These are phyloP conservation scores for bread wheat (Triticum aestivum) DNA, from an alignment of 176 grass and related monocot species.

Conservation along the genomic window DNA sequence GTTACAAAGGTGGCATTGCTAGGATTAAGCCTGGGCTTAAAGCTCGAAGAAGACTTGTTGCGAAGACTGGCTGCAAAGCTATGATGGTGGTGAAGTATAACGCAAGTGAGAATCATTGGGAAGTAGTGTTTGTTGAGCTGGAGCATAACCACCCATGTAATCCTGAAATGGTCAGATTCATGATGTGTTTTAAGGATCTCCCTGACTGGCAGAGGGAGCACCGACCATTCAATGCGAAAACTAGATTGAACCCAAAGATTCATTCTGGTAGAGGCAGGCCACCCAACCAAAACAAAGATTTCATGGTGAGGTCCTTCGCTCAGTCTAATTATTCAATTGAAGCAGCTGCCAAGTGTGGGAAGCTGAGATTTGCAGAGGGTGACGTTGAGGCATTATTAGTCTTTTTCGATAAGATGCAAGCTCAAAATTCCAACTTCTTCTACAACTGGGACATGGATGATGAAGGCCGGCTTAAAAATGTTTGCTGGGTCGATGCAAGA, in stretches of 20 bases:
- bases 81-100: constrained; percentile 87
- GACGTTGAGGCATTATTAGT: constrained; percentile 70
- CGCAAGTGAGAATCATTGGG: constrained; percentile 64
- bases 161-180: constrained; percentile 93
- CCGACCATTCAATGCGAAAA: constrained; percentile 71
- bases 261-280: constrained; percentile 73
- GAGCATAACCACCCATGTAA: constrained; percentile 91
- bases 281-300: constrained; percentile 78
- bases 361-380: constrained; percentile 70
- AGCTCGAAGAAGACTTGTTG: constrained; percentile 80
- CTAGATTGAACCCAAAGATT: constrained; percentile 75
- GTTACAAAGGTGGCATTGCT: constrained; percentile 86
- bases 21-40: constrained; percentile 79
- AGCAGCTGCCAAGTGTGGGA: constrained; percentile 45
- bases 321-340: constrained; percentile 65
- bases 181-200: constrained; percentile 85
- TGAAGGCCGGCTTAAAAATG: constrained; percentile 78
- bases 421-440: constrained; percentile 73
- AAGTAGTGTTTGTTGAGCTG: constrained; percentile 73
- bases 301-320: constrained; percentile 52
- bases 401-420: constrained; percentile 85
- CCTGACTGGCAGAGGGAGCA: constrained; percentile 70
- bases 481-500: constrained; percentile 86
- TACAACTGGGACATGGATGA: constrained; percentile 89
- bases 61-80: constrained; percentile 82